These are phyloP conservation scores for Isoetes engelmannii DNA, from an alignment of 83 land plant species.

Conservation along the genomic window DNA sequence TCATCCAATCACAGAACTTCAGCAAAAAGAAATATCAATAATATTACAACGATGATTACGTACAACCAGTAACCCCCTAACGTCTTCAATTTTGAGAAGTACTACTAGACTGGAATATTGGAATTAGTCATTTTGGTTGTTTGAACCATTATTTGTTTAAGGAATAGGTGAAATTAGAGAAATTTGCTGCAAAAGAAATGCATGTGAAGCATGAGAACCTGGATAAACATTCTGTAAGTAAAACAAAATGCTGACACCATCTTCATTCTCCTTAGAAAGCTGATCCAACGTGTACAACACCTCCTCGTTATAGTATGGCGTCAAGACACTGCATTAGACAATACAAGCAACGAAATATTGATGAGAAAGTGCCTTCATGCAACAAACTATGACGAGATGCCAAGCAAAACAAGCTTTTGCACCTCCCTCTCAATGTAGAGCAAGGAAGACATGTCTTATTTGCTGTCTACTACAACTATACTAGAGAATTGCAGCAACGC, in stretches of 20 bases:
- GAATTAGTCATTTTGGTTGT: no score
- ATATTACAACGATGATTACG: not conserved
- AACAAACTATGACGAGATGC: no score
- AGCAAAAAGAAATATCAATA: not conserved
- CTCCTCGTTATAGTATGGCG: slow-evolving; percentile 70
- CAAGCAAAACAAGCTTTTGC: no score
- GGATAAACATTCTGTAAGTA: slow-evolving; percentile 80
- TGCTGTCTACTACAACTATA: no score
- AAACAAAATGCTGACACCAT: slow-evolving; percentile 65
- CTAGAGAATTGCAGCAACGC: not conserved
- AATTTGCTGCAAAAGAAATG: not conserved
- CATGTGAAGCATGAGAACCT: slow-evolving; percentile 32
- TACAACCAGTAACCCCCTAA: no score
- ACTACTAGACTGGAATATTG: not conserved
- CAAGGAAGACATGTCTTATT: no score
- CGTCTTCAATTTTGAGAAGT: not conserved
- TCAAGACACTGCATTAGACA: slow-evolving; percentile 51
- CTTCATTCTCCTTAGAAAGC: slow-evolving; percentile 62
- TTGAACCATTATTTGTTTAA: not conserved
- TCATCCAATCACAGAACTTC: not conserved
- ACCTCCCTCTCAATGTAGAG: no score
- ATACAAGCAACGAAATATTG: no score
- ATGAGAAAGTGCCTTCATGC: no score
- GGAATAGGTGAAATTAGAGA: not conserved
- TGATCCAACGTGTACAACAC: slow-evolving; percentile 55